These are phyloP conservation scores for Epichloe amarillans DNA, from an alignment of 2,329 filamentous ascomycete genomes.

Conservation along the genomic window DNA sequence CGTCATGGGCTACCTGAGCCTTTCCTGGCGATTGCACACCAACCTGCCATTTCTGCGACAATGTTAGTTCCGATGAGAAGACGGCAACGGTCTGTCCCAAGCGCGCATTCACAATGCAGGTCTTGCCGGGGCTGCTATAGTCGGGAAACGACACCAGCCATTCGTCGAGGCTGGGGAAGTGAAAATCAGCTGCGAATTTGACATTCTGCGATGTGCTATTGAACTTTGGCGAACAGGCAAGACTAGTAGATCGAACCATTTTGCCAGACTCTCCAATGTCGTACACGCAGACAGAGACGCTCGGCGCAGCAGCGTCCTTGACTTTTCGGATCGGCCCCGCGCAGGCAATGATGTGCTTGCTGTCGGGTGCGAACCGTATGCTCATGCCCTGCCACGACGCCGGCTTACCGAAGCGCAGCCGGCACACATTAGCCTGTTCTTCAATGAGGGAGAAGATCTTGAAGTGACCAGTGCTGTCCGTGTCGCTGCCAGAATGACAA, in stretches of 20 bases:
- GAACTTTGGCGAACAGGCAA: not conserved
- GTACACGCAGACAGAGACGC: constrained; percentile 4
- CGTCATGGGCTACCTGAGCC: not conserved
- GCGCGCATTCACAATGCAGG: constrained; percentile 5
- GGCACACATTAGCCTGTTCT: not conserved
- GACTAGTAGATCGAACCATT: not conserved
- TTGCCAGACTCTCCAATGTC: not conserved
- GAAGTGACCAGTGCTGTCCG: not conserved
- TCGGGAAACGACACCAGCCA: constrained; percentile 6
- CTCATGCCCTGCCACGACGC: constrained; percentile 1
- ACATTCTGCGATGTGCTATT: not conserved
- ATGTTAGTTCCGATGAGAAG: constrained; percentile 1
- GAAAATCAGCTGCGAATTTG: constrained; percentile 3
- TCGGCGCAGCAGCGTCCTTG: not conserved
- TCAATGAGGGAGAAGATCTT: not conserved
- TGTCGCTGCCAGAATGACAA: not conserved
- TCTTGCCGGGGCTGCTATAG: constrained; percentile 2
- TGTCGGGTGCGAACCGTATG: constrained; percentile 4
- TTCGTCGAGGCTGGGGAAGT: constrained; percentile 3
- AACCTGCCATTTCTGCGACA: constrained; percentile 4
- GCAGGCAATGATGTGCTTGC: constrained; percentile 4
- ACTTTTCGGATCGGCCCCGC: not conserved
- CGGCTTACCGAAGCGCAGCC: not conserved
- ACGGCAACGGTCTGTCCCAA: constrained; percentile 4
- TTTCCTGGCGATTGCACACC: not conserved